Percentiles rank a stretch among this genome's conserved stretches.
phyloP scores from a whole-genome alignment of 2,329 filamentous ascomycete genomes.

The Phialophora tarda region DNA sequence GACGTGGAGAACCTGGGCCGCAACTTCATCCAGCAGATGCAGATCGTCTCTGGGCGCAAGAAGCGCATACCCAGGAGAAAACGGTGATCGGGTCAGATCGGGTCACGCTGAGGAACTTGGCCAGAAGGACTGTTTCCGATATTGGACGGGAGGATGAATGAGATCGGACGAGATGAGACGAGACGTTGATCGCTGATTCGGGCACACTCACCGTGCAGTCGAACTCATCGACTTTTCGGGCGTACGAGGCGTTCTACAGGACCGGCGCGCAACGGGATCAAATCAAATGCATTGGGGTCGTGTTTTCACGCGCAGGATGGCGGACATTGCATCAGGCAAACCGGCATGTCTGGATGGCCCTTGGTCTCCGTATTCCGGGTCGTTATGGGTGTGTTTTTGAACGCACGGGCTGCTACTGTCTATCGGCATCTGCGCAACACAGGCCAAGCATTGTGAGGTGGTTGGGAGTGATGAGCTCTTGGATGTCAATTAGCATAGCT shows the following conservation, averaged over 20 bases:
- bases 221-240: neutral
- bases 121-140: neutral
- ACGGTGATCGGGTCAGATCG: neutral
- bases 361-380: neutral
- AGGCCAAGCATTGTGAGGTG: neutral
- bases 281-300: neutral
- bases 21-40: slow-evolving; percentile 19
- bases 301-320: neutral
- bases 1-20: slow-evolving; percentile 14
- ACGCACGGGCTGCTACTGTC: neutral
- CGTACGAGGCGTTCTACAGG: neutral
- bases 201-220: neutral
- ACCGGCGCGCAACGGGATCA: neutral
- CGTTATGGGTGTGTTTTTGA: neutral
- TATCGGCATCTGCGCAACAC: neutral
- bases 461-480: neutral
- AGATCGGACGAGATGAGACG: neutral
- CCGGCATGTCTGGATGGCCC: neutral
- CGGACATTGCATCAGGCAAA: neutral
- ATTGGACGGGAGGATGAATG: neutral
- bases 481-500: slow-evolving; percentile 1
- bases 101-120: neutral
- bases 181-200: neutral
- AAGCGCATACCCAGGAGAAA: slow-evolving; percentile 19
- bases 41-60: slow-evolving; percentile 16